Percentiles rank a stretch among this genome's conserved stretches.
Evolutionary conservation across 1,284 basidiomycete species (phyloP).

Genomic region (Cryptococcus amylolentus): DNA sequence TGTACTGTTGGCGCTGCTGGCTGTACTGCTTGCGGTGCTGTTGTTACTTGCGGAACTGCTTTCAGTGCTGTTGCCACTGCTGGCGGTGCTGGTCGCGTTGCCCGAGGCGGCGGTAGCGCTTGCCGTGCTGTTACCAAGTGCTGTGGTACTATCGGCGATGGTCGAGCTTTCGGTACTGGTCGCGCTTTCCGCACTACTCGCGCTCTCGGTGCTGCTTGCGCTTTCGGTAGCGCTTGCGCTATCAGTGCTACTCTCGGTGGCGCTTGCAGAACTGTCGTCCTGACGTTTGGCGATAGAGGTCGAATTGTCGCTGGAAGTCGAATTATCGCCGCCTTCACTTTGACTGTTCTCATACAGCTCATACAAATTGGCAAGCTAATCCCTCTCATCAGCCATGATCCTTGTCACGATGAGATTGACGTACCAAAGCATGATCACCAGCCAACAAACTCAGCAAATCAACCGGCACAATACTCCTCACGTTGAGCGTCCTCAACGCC

Average conservation of each 20-base stretch:
- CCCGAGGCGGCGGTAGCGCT: background rate
- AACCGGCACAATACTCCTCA: constrained; percentile 66
- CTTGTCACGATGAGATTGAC: constrained; percentile 34
- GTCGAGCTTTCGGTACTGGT: background rate
- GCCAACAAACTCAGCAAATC: constrained; percentile 77
- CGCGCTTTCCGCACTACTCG: no score
- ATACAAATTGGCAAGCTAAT: constrained; percentile 63
- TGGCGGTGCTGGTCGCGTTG: no score
- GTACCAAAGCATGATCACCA: constrained; percentile 57
- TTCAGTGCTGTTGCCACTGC: no score
- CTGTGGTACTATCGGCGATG: background rate
- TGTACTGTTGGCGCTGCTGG: background rate
- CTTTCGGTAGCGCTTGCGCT: no score
- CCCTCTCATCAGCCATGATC: background rate
- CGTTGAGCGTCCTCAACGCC: constrained; percentile 67
- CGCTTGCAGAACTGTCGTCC: no score
- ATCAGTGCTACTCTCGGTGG: no score
- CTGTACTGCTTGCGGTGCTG: background rate
- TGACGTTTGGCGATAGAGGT: background rate
- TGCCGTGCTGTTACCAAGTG: constrained; percentile 3
- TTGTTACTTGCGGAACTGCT: background rate
- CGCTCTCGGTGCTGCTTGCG: no score
- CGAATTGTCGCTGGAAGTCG: constrained; percentile 28
- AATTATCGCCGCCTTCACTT: constrained; percentile 38
- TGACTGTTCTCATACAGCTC: constrained; percentile 28